These are phyloP conservation scores for Xylariomycetidae sp. DNA, from an alignment of 2,329 filamentous ascomycete species.

Conservation along the genomic window DNA sequence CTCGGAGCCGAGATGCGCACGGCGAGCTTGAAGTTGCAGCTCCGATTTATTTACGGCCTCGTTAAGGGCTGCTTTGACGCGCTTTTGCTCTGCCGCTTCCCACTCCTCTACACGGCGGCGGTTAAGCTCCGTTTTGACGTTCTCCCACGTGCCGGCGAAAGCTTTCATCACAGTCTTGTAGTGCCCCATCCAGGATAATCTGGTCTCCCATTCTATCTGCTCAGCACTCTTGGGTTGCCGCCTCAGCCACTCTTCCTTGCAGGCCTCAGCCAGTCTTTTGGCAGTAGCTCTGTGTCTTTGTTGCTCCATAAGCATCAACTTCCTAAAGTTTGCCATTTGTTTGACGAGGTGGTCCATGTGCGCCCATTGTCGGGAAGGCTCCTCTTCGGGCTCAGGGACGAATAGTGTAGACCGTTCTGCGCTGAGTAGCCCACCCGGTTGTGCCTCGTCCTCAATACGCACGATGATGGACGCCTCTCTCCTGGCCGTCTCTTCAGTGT, in stretches of 20 bases:
- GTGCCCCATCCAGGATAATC: conserved; percentile 58
- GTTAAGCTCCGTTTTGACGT: conserved; percentile 58
- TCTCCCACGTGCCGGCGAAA: conserved; percentile 57
- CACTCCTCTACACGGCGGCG: conserved; percentile 54
- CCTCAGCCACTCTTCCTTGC: conserved; percentile 68
- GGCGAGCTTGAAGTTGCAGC: conserved; percentile 61
- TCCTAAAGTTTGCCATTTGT: conserved; percentile 75
- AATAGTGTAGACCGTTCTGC: conserved; percentile 66
- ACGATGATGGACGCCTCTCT: conserved; percentile 67
- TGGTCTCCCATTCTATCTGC: conserved; percentile 75
- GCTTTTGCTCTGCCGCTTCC: conserved; percentile 61
- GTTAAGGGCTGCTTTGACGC: conserved; percentile 64
- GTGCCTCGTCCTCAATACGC: conserved; percentile 66
- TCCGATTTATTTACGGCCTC: conserved; percentile 70
- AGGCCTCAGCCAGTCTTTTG: conserved; percentile 74
- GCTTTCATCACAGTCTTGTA: conserved; percentile 68
- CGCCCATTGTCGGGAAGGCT: conserved; percentile 76
- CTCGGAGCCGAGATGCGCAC: conserved; percentile 50
- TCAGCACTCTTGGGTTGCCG: conserved; percentile 73
- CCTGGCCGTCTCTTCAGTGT: conserved; percentile 57
- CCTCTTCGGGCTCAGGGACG: conserved; percentile 65
- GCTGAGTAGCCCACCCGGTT: conserved; percentile 72
- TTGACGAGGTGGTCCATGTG: conserved; percentile 80
- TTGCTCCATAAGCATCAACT: conserved; percentile 74
- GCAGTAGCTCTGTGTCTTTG: conserved; percentile 71